Evolutionary conservation across 2,329 filamentous ascomycete species (phyloP).

Genomic region (Xylaria arbuscula): DNA sequence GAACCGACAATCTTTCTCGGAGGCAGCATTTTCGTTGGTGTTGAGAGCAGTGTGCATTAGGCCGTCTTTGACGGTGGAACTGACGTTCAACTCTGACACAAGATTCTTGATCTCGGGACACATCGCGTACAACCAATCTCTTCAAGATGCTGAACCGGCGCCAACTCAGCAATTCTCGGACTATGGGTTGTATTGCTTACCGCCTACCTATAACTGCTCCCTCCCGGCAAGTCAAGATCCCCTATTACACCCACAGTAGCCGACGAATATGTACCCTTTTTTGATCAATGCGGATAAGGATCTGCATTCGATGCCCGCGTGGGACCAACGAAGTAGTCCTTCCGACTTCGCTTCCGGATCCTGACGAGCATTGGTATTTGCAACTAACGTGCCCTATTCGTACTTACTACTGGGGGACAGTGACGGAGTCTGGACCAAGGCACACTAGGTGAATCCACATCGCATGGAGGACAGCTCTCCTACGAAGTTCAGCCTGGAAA

Average conservation of each 20-base stretch:
- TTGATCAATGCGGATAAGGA: not conserved
- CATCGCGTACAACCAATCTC: conserved; percentile 3
- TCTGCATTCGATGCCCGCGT: not conserved
- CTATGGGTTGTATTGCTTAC: not conserved
- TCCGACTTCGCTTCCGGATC: conserved; percentile 9
- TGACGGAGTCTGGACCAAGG: not conserved
- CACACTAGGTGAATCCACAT: not conserved
- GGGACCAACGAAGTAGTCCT: conserved; percentile 6
- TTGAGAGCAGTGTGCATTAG: conserved; percentile 2
- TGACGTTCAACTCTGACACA: not conserved
- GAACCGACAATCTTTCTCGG: conserved; percentile 1
- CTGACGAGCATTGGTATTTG: conserved; percentile 21
- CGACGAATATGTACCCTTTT: conserved; percentile 1
- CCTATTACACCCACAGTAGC: not conserved
- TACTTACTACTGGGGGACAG: not conserved
- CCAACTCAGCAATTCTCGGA: not conserved
- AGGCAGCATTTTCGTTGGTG: not conserved
- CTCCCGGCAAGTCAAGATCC: not conserved
- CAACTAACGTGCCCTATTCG: conserved; percentile 14
- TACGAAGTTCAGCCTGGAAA: conserved; percentile 4
- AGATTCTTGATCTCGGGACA: too few species aligned
- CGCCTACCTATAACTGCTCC: not conserved
- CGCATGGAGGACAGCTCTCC: conserved; percentile 16
- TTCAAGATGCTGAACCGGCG: not conserved
- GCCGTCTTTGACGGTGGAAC: not conserved